Evolutionary conservation across 768 basidiomycete genomes (phyloP).

Genomic region (Mycena haematopus): DNA sequence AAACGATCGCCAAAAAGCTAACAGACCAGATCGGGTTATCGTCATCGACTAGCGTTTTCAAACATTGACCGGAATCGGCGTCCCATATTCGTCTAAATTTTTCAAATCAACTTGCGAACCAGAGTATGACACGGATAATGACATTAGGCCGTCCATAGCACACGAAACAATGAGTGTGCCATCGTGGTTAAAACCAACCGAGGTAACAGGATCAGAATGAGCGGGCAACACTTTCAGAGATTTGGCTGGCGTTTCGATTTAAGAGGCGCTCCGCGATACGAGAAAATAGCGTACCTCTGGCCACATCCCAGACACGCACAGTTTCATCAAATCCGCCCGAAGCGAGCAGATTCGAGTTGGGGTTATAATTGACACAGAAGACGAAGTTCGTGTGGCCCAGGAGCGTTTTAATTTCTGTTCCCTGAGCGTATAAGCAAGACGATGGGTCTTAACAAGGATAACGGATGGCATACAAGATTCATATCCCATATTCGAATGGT

Average conservation of each 20-base stretch:
- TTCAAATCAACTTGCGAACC: conserved; percentile 9
- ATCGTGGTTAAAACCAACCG: conserved; percentile 92
- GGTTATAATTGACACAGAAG: conserved; percentile 92
- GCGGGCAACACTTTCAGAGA: conserved; percentile 90
- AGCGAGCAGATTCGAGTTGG: conserved; percentile 86
- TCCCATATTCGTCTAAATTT: conserved; percentile 92
- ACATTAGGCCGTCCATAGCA: conserved; percentile 98
- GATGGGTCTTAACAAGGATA: conserved; percentile 21
- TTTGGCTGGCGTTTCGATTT: conserved; percentile 58
- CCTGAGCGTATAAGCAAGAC: conserved; percentile 43
- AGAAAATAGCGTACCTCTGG: conserved; percentile 62
- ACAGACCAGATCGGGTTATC: conserved; percentile 90
- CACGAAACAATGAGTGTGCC: conserved; percentile 94
- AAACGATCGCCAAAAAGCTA: conserved; percentile 6
- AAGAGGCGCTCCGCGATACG: neutral
- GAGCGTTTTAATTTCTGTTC: conserved; percentile 66
- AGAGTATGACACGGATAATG: conserved; percentile 35
- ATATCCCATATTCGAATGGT: conserved; percentile 87
- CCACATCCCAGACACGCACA: conserved; percentile 95
- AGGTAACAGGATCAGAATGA: conserved; percentile 96
- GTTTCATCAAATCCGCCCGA: conserved; percentile 97
- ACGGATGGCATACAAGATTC: conserved; percentile 55
- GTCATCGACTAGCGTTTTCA: conserved; percentile 96
- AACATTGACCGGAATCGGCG: conserved; percentile 93
- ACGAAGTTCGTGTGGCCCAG: conserved; percentile 93